Evolutionary conservation across 371 early-diverging fungal species (phyloP).

Genomic region (Coemansia sp.): DNA sequence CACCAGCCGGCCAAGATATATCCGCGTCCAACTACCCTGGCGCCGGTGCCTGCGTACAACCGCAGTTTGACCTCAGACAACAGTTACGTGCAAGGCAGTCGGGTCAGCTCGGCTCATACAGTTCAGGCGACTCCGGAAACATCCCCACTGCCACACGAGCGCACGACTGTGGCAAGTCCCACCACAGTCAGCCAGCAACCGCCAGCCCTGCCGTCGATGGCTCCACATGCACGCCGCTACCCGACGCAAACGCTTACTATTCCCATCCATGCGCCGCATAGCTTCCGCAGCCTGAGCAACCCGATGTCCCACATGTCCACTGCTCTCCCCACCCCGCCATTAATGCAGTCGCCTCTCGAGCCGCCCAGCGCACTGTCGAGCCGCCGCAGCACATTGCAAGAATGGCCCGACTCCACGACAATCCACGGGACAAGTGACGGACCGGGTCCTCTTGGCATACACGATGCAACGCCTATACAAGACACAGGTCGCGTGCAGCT

Average conservation of each 20-base stretch:
- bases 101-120: not conserved
- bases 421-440: no score
- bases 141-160: not conserved
- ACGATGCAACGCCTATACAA: not conserved
- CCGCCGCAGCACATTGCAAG: not conserved
- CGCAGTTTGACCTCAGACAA: not conserved
- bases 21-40: not conserved
- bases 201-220: no score
- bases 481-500: conserved; percentile 9
- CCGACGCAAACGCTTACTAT: not conserved
- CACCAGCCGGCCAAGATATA: not conserved
- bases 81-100: not conserved
- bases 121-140: not conserved
- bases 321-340: not conserved
- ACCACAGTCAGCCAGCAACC: not conserved
- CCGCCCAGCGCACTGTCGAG: not conserved
- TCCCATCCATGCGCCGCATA: not conserved
- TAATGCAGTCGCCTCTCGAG: not conserved
- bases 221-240: not conserved
- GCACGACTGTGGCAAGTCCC: not conserved
- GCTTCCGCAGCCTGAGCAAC: not conserved
- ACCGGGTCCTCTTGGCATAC: no score
- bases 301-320: not conserved
- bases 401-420: not conserved
- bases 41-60: not conserved